These are phyloP conservation scores for Marchantia polymorpha DNA, from an alignment of 225 moss, liverwort and hornwort species.

Conservation along the genomic window DNA sequence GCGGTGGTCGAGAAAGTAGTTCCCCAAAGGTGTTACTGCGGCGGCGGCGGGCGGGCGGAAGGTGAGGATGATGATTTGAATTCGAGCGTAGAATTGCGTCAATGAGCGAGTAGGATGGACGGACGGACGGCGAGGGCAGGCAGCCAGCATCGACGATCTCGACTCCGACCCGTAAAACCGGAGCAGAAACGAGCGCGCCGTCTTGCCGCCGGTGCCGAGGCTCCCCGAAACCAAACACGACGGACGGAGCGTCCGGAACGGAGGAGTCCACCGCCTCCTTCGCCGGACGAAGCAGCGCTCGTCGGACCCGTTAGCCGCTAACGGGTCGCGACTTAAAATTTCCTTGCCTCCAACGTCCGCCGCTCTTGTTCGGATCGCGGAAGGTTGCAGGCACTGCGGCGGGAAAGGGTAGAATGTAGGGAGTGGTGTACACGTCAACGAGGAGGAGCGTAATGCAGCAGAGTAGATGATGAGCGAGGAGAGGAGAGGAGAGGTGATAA, in stretches of 20 bases:
- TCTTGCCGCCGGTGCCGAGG: no score
- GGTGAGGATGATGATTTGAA: neutral
- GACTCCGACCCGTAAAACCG: neutral
- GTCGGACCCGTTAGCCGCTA: no score
- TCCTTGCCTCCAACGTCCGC: no score
- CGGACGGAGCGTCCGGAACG: neutral
- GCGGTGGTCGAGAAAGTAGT: neutral
- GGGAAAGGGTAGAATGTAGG: no score
- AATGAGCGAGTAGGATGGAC: no score
- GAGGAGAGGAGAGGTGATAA: neutral
- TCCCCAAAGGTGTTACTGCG: neutral
- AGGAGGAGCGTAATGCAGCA: neutral
- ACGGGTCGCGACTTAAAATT: no score
- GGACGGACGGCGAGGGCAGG: neutral
- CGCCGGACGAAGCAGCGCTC: no score
- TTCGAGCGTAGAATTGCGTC: neutral
- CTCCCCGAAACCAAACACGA: neutral
- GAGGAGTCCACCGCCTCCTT: neutral
- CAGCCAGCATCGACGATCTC: neutral
- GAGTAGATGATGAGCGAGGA: neutral
- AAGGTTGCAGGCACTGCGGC: no score
- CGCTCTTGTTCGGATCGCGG: no score
- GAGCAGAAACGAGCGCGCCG: neutral
- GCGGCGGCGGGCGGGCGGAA: conserved; percentile 18
- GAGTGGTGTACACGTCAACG: neutral